phyloP scores from a whole-genome alignment of 306 rosid genomes.

The Rubus idaeus region DNA sequence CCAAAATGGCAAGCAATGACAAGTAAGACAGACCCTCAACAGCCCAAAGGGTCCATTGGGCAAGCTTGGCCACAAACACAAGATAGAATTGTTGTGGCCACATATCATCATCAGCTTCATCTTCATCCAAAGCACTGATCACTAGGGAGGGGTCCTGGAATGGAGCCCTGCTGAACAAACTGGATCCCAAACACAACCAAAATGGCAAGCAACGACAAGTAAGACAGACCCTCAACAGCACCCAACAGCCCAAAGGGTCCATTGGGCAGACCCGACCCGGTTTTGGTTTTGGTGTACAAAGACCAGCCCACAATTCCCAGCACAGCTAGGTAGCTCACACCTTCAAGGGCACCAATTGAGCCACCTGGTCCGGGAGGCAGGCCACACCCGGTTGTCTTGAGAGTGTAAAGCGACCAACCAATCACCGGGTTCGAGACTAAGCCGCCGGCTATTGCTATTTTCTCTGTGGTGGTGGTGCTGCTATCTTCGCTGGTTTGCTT shows the following conservation, averaged over 20 bases:
- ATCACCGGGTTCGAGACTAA: constrained; percentile 76
- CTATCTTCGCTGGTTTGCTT: constrained; percentile 50
- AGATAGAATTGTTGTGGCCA: constrained; percentile 37
- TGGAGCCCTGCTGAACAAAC: constrained; percentile 66
- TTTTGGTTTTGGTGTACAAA: constrained; percentile 68
- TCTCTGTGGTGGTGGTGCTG: constrained; percentile 41
- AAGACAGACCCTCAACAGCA: constrained; percentile 83
- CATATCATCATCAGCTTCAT: constrained; percentile 6
- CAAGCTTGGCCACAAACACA: constrained; percentile 47
- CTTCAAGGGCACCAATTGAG: constrained; percentile 81
- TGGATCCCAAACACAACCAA: constrained; percentile 79
- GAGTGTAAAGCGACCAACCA: constrained; percentile 89
- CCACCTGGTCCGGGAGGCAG: constrained; percentile 95
- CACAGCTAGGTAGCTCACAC: constrained; percentile 75
- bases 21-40: constrained; percentile 69
- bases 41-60: constrained; percentile 85
- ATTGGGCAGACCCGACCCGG: constrained; percentile 84
- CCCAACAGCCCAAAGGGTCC: constrained; percentile 87
- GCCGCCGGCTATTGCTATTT: constrained; percentile 68
- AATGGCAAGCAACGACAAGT: constrained; percentile 58
- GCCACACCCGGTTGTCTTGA: constrained; percentile 90
- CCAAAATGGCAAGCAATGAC: constrained; percentile 56
- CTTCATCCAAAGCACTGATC: constrained; percentile 86
- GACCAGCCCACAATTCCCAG: constrained; percentile 90
- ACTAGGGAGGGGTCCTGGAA: constrained; percentile 86